Evolutionary conservation across 805 yeast genomes (phyloP), one percentile per base, ranked within the genome.

Genomic region (Spathaspora arborariae): DNA sequence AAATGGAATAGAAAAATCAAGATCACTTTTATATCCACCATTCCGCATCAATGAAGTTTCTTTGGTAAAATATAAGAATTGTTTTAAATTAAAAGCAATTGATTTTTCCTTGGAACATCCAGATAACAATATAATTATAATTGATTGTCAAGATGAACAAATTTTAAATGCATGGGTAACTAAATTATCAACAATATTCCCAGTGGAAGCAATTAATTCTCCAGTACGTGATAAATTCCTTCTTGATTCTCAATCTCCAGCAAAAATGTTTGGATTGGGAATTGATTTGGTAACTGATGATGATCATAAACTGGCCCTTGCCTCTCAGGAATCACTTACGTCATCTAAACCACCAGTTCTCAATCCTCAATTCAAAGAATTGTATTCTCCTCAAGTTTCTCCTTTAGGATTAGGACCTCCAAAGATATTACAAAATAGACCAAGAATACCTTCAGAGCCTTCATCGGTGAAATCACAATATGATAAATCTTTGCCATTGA

Each of bases 21-120:
- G 76, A 21, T 62, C 67, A 8, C 62, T 72, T 27, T 45, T 72
- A 51, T 71, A 56, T 50, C 76, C 77, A 7, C 77, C 77, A 1
- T 71, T 72, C 51, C 51, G 77, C 42, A 51, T 67, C 43, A 68
- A 68, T 48, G 74, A 69, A 45, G 55, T 68, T 18, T 53, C 65
- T 11, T 54, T 67, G 42, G 42, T 56, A 22, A 50, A 51, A 30
- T 45, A 55, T 8, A 27, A 47, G 22, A 35, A 43, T 3, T 40
- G 27, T n/a, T 49, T 49, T 5, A 47, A 46, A 34, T 55, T 51
- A 39, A 54, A 42, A 39, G 48, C 60, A 18, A 52, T 52, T 38
- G 49, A 52, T 51, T 69, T 51, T 42, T 54, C 51, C 40, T 53
- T 24, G 15, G 51, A 30, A 20, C 10, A 24, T 42, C 34, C 34